Evolutionary conservation across 2,329 filamentous ascomycete species (phyloP).

Genomic region (Neoscytalidium dimidiatum): DNA sequence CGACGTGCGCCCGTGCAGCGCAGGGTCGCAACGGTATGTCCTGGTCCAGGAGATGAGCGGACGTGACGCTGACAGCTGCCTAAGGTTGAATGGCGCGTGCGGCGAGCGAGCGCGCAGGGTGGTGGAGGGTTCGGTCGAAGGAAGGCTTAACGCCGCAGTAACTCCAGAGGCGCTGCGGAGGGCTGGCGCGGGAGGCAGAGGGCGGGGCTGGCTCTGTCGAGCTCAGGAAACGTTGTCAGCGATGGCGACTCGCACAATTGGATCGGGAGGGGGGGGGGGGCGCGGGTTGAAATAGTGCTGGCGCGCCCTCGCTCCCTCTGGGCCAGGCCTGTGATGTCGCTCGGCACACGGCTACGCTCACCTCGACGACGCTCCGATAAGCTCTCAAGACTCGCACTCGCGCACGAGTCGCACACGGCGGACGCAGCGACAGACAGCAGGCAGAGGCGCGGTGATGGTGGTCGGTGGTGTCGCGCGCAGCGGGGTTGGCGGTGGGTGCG

Average conservation of each 20-base stretch:
- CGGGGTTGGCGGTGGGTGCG: background rate
- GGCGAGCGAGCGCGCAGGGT: no score
- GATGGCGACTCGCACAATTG: background rate
- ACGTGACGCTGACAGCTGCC: background rate
- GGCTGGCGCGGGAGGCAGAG: background rate
- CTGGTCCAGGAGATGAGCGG: background rate
- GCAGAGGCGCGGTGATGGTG: background rate
- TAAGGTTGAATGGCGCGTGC: background rate
- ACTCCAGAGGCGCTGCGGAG: conserved; percentile 14
- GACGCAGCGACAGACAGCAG: background rate
- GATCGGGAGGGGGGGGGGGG: background rate
- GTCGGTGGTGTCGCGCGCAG: background rate
- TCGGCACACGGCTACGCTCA: conserved; percentile 1
- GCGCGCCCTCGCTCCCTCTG: conserved; percentile 3
- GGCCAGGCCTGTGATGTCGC: background rate
- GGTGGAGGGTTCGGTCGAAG: conserved; percentile 4
- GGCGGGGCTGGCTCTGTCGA: conserved; percentile 7
- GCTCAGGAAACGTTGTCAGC: background rate
- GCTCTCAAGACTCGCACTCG: background rate
- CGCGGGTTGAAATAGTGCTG: conserved; percentile 13
- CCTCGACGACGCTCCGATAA: conserved; percentile 9
- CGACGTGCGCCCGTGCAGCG: background rate
- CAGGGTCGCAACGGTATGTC: background rate
- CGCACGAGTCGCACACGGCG: background rate
- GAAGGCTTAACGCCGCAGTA: conserved; percentile 20